A percentile compares a stretch with the other conserved stretches of the same genome.
Conservation (phyloP, 306 rosid genomes). For the Alnus rubra region DNA sequence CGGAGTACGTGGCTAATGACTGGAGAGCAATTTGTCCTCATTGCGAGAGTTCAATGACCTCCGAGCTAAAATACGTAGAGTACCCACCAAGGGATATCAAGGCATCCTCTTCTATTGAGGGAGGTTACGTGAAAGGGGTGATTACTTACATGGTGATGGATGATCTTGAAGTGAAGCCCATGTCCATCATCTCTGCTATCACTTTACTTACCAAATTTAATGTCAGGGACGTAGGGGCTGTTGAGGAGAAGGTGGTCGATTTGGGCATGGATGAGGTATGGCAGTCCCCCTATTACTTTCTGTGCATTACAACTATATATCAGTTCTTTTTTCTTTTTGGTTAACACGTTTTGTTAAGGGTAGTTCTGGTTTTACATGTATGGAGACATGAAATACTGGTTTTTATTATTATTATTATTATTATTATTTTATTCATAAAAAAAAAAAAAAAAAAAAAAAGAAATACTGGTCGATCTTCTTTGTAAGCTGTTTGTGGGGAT, state of each 20-base stretch:
- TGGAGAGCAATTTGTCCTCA: no score
- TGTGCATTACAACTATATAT: no score
- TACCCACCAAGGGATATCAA: neutral
- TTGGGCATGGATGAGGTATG: slow-evolving; percentile 34
- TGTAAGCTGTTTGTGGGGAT: no score
- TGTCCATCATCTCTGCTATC: slow-evolving; percentile 18
- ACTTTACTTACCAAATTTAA: slow-evolving; percentile 18
- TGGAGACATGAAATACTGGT: no score
- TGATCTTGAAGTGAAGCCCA: slow-evolving; percentile 35
- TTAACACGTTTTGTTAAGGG: neutral
- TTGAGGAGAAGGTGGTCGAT: slow-evolving; percentile 31
- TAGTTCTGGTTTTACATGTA: no score
- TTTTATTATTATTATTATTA: no score
- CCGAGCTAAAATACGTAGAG: neutral
- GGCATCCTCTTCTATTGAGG: neutral
- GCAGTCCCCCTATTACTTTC: neutral
- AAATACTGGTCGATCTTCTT: no score
- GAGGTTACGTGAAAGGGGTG: slow-evolving; percentile 28
- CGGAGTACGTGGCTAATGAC: no score
- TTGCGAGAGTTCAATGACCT: no score
- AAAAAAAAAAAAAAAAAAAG: no score
- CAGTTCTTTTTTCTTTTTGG: neutral
- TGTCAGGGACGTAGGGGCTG: slow-evolving; percentile 18
- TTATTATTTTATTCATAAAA: no score
- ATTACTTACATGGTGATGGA: slow-evolving; percentile 44